A percentile compares a stretch with the other conserved stretches of the same genome.
Conservation (phyloP, 1,284 basidiomycete genomes). For the Heliocybe sulcata region DNA sequence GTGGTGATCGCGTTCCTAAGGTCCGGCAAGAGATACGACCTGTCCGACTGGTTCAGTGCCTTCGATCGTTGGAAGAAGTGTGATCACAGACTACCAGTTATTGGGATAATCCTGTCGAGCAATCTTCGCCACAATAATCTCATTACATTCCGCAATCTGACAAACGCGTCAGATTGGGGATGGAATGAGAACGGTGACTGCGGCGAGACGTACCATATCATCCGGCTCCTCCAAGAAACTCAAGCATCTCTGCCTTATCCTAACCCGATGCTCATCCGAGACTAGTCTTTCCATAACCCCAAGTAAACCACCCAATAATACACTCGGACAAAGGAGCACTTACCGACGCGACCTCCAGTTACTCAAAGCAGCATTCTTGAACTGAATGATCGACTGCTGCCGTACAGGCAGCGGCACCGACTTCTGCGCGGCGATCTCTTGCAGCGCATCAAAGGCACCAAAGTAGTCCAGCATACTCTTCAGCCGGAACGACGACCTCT, state of each 20-base stretch:
- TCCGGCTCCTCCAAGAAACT: conserved; percentile 65
- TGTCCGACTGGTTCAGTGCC: conserved; percentile 18
- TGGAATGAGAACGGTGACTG: conserved; percentile 7
- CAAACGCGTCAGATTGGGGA: not conserved
- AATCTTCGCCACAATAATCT: conserved; percentile 61
- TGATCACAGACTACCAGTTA: conserved; percentile 39
- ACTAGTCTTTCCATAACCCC: conserved; percentile 41
- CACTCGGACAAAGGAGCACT: conserved; percentile 13
- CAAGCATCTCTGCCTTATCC: conserved; percentile 55
- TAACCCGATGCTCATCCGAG: conserved; percentile 51
- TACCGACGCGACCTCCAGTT: conserved; percentile 73
- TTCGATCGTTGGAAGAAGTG: not conserved
- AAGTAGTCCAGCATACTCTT: conserved; percentile 59
- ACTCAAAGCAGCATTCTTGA: conserved; percentile 63
- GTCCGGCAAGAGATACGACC: conserved; percentile 56
- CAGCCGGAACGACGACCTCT: conserved; percentile 52
- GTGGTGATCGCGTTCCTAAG: conserved; percentile 47
- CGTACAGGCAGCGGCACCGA: conserved; percentile 55
- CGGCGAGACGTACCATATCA: conserved; percentile 42
- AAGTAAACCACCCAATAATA: not conserved
- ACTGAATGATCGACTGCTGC: conserved; percentile 74
- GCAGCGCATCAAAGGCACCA: conserved; percentile 63
- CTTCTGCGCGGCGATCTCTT: conserved; percentile 59
- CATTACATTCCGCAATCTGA: conserved; percentile 70
- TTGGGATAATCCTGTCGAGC: conserved; percentile 66